Percentiles rank a stretch among this genome's conserved stretches.
Conservation (phyloP, 306 rosid genomes). For the Oemleria cerasiformis region DNA sequence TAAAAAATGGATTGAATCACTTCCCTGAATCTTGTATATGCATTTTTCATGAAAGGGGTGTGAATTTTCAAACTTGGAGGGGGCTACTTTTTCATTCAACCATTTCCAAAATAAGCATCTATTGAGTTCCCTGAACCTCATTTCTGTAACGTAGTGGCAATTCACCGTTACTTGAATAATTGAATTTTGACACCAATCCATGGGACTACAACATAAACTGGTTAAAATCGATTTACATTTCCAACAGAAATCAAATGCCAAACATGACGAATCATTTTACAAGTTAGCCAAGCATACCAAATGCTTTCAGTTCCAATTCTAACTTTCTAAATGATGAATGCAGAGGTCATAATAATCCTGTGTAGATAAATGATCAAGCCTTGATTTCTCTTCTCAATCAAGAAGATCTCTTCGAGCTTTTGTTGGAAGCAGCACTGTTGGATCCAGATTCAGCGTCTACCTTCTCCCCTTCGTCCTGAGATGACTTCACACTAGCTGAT, state of each 20-base stretch:
- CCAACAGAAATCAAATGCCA: background rate
- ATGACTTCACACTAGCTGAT: conserved; percentile 28
- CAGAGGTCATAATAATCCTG: conserved; percentile 35
- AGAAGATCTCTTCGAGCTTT: conserved; percentile 13
- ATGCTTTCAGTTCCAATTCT: conserved; percentile 6
- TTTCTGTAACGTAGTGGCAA: no score
- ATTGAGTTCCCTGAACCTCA: no score
- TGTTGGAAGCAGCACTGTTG: conserved; percentile 34
- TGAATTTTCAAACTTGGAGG: no score
- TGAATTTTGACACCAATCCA: background rate
- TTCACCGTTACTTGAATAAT: no score
- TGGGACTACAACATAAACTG: background rate
- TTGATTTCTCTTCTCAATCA: conserved; percentile 1
- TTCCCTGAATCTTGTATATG: no score
- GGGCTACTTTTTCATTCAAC: no score
- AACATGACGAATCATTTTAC: background rate
- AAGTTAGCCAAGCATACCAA: background rate
- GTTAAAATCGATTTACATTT: background rate
- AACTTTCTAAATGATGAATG: conserved; percentile 20
- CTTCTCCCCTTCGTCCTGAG: conserved; percentile 30
- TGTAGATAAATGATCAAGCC: background rate
- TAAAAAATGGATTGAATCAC: no score
- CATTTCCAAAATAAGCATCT: no score
- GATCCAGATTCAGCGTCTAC: conserved; percentile 32
- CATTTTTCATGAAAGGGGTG: no score